Evolutionary conservation across 169 alveolate species (phyloP), one percentile per base, ranked within the genome.

Genomic region (Cytauxzoon felis): DNA sequence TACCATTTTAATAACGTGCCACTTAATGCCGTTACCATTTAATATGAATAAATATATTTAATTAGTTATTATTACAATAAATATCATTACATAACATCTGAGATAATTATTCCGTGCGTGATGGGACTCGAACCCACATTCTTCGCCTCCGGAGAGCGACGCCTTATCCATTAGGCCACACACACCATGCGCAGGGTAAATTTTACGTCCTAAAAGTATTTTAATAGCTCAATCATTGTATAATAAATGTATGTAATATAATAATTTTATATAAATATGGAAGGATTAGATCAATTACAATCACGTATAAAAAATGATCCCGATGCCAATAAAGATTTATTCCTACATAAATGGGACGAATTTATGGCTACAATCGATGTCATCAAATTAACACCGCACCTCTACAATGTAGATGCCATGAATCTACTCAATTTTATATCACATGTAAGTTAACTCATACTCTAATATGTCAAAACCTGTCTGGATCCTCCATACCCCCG

Each of bases 111-210:
- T 53, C 36, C 89, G 92, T 90, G 88, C 91, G 79, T 87, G 96
- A 88, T 87, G 96, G 95, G 96, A 92, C 93, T 92, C 94, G 96
- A 92, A 92, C 96, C 95, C 96, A 88, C 94, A 92, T 88, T 92
- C 96, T 91, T 86, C 88, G 94, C 96, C 96, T 92, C 92, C 92
- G 96, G 96, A 92, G 96, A 94, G 96, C 94, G 87, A 89, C 94
- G 93, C 96, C 95, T 93, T 92, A 92, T 92, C 96, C 96, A 92
- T 92, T 92, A 86, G 95, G 95, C 96, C 94, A 92, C 96, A 76
- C 86, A 71, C 81, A 76, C 86, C 21, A 2, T 18, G 4, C 7
- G 27, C 54, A 29, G 81, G 78, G 75, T 67, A 79, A 88, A 19
- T 49, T 23, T 59, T 45, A 13, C 19, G 11, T 21, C 26, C 23